phyloP scores from a whole-genome alignment of 306 rosid species.

The Castanospermum australe region DNA sequence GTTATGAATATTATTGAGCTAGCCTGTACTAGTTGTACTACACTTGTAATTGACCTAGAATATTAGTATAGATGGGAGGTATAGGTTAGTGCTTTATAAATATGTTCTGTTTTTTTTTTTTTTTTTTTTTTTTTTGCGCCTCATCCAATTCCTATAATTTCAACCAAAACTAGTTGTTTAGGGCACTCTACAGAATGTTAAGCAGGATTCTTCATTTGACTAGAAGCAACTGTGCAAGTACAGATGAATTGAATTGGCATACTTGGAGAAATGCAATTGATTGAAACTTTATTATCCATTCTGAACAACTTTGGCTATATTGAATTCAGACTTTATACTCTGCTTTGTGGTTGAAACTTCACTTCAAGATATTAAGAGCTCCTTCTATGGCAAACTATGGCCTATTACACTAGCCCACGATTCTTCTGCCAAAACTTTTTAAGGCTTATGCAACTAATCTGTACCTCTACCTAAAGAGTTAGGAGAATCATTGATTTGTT shows the following conservation, averaged over 20 bases:
- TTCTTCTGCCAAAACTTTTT: not conserved
- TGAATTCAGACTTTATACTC: not conserved
- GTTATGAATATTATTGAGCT: not conserved
- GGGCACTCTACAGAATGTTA: not conserved
- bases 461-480: not conserved
- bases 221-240: not conserved
- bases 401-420: not conserved
- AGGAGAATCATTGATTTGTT: not conserved
- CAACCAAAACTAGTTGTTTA: not conserved
- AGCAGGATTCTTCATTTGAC: not conserved
- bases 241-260: not conserved
- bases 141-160: too few species aligned
- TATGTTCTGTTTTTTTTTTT: too few species aligned
- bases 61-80: too few species aligned
- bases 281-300: too few species aligned
- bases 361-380: not conserved
- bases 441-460: conserved; percentile 20
- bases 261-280: not conserved
- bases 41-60: not conserved
- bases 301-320: too few species aligned
- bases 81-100: too few species aligned
- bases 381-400: conserved; percentile 5
- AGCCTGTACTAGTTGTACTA: not conserved
- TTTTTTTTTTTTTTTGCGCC: too few species aligned
- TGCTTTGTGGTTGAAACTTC: conserved; percentile 4